Base-by-base conservation (phyloP, 345 rosid genomes). In the Carallia pectinifolia region DNA sequence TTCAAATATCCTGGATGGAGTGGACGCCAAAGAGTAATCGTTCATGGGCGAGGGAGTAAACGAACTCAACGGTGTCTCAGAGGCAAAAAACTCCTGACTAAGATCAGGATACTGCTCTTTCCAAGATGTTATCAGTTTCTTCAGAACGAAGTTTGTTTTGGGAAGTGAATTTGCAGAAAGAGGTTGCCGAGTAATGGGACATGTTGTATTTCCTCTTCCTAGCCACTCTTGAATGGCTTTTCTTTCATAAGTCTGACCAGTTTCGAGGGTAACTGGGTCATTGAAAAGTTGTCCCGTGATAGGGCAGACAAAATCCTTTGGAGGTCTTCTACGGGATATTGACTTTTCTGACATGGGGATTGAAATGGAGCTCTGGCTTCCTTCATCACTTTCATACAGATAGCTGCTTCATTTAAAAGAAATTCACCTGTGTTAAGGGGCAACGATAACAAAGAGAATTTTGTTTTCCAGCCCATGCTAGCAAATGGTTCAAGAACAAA, bases 181-280 rank as follows among this genome's bases (percentile, higher is more conserved):
- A 53, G 84, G 77, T 37, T 83, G 89, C 64, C 90, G 80, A 34
- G 93, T 85, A 53, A 89, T 85, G 18, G 93, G 93, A 53, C 90
- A 89, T 6, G 84, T 82, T 16, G 78, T 70, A 61, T 84, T 86
- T 74, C 93, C 93, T 64, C 87, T 77, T 61, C 77, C 68, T 36
- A 89, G 67, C 90, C 93, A 86, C 80, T 89, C 93, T 71, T 89
- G 85, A 64, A 86, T 89, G 31, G 93, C 93, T 84, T 80, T 84
- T 53, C 88, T 84, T 71, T 89, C 93, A 58, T 83, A 89, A 23
- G 89, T 89, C 77, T 89, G 88, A n/a, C 89, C 90, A 10, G 89
- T 89, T 77, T 89, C 93, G 19, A 89, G 89, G 13, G 90, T 86
- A 12, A 89, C 88, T 19, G 93, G 90, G 29, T 89, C 88, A 52